Base-by-base conservation (phyloP, 2,329 filamentous ascomycete genomes). In the Aspergillus chevalieri region DNA sequence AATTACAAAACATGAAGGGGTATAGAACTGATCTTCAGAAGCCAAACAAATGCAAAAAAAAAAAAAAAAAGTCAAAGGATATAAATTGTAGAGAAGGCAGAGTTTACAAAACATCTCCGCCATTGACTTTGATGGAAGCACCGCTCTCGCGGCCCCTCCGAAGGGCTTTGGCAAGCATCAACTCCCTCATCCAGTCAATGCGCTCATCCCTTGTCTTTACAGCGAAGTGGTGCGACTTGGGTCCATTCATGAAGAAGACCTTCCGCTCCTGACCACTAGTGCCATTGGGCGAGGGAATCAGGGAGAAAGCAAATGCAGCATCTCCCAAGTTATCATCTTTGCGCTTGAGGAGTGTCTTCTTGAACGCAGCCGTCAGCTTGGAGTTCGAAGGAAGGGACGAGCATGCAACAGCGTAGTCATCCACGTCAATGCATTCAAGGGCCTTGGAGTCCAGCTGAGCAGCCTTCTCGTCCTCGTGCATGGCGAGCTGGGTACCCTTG, bases 201-300 rank as follows among this genome's bases (percentile, higher is more conserved):
- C 92, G 81, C 66, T 96, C 88, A 64, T 96, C 89, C 12, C 90
- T 81, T 60, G 78, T 83, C 72, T 86, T 86, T 59, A 96, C 92
- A 0, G 92, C 89, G 66, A 97, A 97, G 67, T 97, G 89, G 64
- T 97, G 92, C 41, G 88, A 86, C 78, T 95, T 96, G 60, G 82
- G 83, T 8, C 80, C 83, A 48, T 80, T 61, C 8, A 55, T 44
- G 54, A 73, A 68, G 44, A 68, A 44, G 41, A 56, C 26, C 42
- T 62, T 65, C 12, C 57, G 58, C 65, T 71, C 63, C n/a, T 4
- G 67, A 65, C 30, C 30, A n/a, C 14, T 34, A 75, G 57, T 74
- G 49, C 62, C 70, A 55, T 66, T 76, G 54, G 66, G 57, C 1
- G 72, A 57, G 0, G 74, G 71, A 30, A 74, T 64, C 6, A 74